Evolutionary conservation across 2,329 filamentous ascomycete genomes (phyloP).

Genomic region (Chrysosporium keratinophilum): DNA sequence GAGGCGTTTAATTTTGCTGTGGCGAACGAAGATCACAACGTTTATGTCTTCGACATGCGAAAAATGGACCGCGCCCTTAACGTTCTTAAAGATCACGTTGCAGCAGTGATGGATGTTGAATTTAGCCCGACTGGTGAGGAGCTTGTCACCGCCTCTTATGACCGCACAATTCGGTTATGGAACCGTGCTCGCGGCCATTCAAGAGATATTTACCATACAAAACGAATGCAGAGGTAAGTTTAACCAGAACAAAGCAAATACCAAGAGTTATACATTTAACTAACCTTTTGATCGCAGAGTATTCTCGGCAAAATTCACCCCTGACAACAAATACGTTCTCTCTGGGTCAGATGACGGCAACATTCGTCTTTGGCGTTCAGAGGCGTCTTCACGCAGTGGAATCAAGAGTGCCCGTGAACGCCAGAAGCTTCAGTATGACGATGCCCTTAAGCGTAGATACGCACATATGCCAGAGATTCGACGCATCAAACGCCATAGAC

Average conservation of each 20-base stretch:
- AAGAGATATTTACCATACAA: constrained; percentile 91
- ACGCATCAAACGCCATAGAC: constrained; percentile 80
- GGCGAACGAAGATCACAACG: constrained; percentile 89
- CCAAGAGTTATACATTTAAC: neutral
- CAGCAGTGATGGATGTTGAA: constrained; percentile 91
- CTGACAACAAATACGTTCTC: constrained; percentile 80
- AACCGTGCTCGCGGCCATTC: constrained; percentile 69
- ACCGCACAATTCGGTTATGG: constrained; percentile 81
- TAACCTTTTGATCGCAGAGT: constrained; percentile 44
- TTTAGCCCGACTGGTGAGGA: constrained; percentile 92
- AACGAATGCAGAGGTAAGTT: constrained; percentile 70
- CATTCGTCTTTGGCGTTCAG: constrained; percentile 75
- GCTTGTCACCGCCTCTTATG: constrained; percentile 79
- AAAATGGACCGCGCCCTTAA: constrained; percentile 81
- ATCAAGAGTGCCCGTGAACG: constrained; percentile 77
- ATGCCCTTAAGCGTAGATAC: constrained; percentile 71
- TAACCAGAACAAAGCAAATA: neutral
- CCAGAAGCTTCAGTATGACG: constrained; percentile 84
- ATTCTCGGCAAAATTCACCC: constrained; percentile 73
- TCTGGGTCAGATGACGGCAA: constrained; percentile 92
- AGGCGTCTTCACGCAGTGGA: constrained; percentile 71
- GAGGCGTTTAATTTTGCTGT: constrained; percentile 92
- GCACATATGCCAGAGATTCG: constrained; percentile 93
- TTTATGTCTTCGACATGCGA: constrained; percentile 88
- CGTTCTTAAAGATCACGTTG: constrained; percentile 78